Evolutionary conservation across 768 basidiomycete genomes (phyloP), one percentile per base, ranked within the genome.

Genomic region (Erythrobasidium yunnanense): DNA sequence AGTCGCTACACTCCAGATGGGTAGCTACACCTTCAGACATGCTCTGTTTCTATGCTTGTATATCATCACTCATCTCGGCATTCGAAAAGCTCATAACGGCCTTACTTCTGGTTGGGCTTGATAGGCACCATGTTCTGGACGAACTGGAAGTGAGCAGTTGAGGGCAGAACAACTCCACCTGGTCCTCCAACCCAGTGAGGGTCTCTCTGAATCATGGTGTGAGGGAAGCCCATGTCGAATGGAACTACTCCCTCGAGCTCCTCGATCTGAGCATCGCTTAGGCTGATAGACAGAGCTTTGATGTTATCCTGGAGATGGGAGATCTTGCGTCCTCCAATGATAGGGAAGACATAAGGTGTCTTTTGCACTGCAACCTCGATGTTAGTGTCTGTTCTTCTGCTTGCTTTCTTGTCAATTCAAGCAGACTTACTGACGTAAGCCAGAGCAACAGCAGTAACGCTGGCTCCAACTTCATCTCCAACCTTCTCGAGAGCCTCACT

Each of bases 251-350:
- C 23, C 20, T 62, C 57, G 45, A 62, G 33, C 57, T 62, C 42
- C 27, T 45, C 32, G 45, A 62, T 47, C 20, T 62, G 35, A 7
- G 22, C 57, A 11, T 62, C 45, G 17, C 35, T 51, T 11, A 62
- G 29, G 23, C 8, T 22, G 42, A 47, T 15, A 17, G 57, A 11
- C 5, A 62, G 42, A 45, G 57, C 57, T 7, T 67, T 23, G 55
- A 71, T 62, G 70, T 70, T 71, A 42, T 50, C 66, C 5, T 46
- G 30, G 4, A 67, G 63, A 55, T 71, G 71, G 52, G 53, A 47
- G 38, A 70, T 50, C 60, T 71, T 71, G 53, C 71, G 69, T 0
- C 70, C 71, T 23, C 71, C 71, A 22, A 68, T 51, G 29, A 60
- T 29, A 1, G 57, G 57, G 45, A 45, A 45, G 3, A 70, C 67